Evolutionary conservation across 2,329 filamentous ascomycete genomes (phyloP), one percentile per base, ranked within the genome.

Genomic region (Pseudogymnoascus sp.): DNA sequence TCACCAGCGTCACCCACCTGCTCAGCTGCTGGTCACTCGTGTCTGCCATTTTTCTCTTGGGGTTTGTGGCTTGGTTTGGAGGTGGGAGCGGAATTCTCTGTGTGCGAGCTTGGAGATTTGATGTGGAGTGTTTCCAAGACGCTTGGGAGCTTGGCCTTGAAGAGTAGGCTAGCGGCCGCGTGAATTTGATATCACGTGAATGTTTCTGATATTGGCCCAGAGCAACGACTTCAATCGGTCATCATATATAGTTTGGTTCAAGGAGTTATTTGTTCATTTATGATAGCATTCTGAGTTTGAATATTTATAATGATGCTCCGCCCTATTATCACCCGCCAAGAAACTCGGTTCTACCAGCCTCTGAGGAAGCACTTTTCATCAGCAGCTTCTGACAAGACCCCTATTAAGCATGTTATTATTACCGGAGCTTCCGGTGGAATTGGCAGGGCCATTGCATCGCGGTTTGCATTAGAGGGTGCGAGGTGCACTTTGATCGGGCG

Each of bases 1-100:
- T 91, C 42, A 92, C 80, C 60, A 93, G 83, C 4, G 89, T 92
- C 66, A 92, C 82, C 74, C 91, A 92, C 70, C 90, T 86, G 74
- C 82, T 84, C 42, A 65, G 37, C 35, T 61, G 39, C 27, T 61
- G 13, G 27, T 33, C 36, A 33, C 35, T 55, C 12, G 61, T 18
- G 29, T 55, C 48, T 33, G 48, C 48, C 48, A 55, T 55, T 18
- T 42, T 33, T 35, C 8, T 31, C n/a, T 21, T 21, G 2, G 21
- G 21, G 48, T 2, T 8, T 33, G 27, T 33, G 48, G 40, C 13
- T 29, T 52, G 21, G 45, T 10, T 31, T 7, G 29, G 29, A 35
- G n/a, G 48, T 33, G 6, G 13, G 48, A 52, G 13, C 7, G 45
- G 27, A 55, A 48, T 35, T 55, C 48, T 55, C 29, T 55, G 48